Evolutionary conservation across 768 basidiomycete species (phyloP), one percentile per base, ranked within the genome.

Genomic region (Dentipellis sp.): DNA sequence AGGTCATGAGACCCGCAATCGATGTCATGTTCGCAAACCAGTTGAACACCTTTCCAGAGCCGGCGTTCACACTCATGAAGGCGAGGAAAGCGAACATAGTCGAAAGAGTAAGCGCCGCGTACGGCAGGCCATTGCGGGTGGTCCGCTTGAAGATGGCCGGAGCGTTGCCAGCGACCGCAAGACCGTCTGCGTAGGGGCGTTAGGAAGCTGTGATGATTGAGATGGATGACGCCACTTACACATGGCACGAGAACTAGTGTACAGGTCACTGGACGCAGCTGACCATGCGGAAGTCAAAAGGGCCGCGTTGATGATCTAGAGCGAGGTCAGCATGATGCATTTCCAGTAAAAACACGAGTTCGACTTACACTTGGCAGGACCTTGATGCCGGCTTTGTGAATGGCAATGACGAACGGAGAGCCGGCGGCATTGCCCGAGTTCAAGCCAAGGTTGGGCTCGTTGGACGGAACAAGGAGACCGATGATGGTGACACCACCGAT

Each of bases 401-500:
- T 91, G 1, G 94, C 95, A 61, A 98, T 91, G 59, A 97, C 94
- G 70, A 94, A 97, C 0, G 94, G 89, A 48, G 88, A 88, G 2
- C 82, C 82, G 10, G 84, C 83, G 56, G 87, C 84, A 19, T 81
- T 85, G 29, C 82, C 81, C 42, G 68, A 68, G 14, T 61, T 64
- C 47, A 91, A 70, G 53, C 72, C 64, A 2, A 97, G 77, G 22
- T 73, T 68, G 0, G 68, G 55, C 59, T 86, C 75, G 64, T 79
- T 86, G 48, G 81, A 91, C 1, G 90, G 87, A 16, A 91, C 88
- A 50, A 95, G 81, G 1, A 94, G 72, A 48, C 91, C 89, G 61
- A 97, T 94, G 55, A 94, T 69, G 56, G 79, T 74, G 6, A 86
- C 86, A 35, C 91, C 77, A 46, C 71, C 64, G 42, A 72, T 69